Evolutionary conservation across 2,329 filamentous ascomycete species (phyloP).

Genomic region (Alternaria conjuncta): DNA sequence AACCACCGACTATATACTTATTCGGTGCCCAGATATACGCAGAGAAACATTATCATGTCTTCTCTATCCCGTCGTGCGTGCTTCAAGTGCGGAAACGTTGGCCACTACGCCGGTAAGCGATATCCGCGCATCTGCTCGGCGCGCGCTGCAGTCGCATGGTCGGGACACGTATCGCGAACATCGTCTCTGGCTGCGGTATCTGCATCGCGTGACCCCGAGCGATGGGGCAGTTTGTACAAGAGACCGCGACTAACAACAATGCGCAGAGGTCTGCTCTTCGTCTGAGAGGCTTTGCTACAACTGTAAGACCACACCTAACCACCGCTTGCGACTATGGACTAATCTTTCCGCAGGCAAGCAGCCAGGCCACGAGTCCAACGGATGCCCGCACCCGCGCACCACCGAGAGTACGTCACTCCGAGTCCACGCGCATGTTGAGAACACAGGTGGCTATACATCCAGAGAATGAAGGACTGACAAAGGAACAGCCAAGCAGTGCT

Average conservation of each 20-base stretch:
- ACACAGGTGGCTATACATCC: not conserved
- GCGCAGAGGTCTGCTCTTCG: constrained; percentile 89
- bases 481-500: constrained; percentile 89
- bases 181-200: constrained; percentile 9
- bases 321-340: constrained; percentile 14
- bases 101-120: constrained; percentile 59
- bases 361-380: constrained; percentile 95
- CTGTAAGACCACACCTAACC: constrained; percentile 66
- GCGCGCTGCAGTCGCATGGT: constrained; percentile 27
- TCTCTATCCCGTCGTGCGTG: constrained; percentile 61
- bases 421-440: not conserved
- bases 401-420: constrained; percentile 73
- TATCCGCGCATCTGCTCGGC: constrained; percentile 19
- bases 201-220: constrained; percentile 27
- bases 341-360: constrained; percentile 69
- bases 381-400: constrained; percentile 93
- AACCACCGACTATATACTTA: constrained; percentile 28
- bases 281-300: constrained; percentile 99
- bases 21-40: constrained; percentile 28
- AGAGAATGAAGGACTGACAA: constrained; percentile 17
- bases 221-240: constrained; percentile 5
- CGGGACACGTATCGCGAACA: constrained; percentile 22
- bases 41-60: constrained; percentile 54
- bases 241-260: constrained; percentile 29
- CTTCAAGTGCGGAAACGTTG: constrained; percentile 62